Evolutionary conservation across 805 yeast species (phyloP).

Genomic region (Scheffersomyces spartinae): DNA sequence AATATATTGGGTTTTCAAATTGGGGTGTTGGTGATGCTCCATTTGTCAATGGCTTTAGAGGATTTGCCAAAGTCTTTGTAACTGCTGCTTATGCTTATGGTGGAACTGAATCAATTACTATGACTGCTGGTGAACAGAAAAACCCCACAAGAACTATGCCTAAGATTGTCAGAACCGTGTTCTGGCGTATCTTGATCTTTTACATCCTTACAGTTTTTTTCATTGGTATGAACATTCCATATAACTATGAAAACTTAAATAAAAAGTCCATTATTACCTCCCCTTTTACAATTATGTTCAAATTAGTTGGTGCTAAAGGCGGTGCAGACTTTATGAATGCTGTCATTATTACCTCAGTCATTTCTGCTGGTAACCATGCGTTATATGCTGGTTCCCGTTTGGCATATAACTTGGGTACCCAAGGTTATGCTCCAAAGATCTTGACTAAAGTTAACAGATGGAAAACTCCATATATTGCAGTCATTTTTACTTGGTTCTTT

Average conservation of each 20-base stretch:
- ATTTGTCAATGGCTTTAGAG: slow-evolving; percentile 38
- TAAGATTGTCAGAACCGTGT: slow-evolving; percentile 18
- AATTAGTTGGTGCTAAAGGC: slow-evolving; percentile 29
- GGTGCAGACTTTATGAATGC: slow-evolving; percentile 39
- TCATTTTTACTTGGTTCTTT: slow-evolving; percentile 36
- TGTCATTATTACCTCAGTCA: slow-evolving; percentile 41
- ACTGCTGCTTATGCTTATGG: slow-evolving; percentile 42
- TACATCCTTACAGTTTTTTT: slow-evolving; percentile 26
- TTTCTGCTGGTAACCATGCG: slow-evolving; percentile 46
- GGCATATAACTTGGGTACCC: slow-evolving; percentile 37
- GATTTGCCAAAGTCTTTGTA: slow-evolving; percentile 39
- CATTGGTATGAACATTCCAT: slow-evolving; percentile 31
- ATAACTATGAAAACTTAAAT: slow-evolving; percentile 21
- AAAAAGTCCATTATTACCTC: slow-evolving; percentile 19
- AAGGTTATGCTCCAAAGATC: slow-evolving; percentile 34
- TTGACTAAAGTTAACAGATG: slow-evolving; percentile 31
- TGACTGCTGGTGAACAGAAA: slow-evolving; percentile 23
- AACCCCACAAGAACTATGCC: slow-evolving; percentile 20
- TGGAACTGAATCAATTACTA: slow-evolving; percentile 31
- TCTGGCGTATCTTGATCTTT: slow-evolving; percentile 21
- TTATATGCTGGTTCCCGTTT: slow-evolving; percentile 40
- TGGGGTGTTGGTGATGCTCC: slow-evolving; percentile 42
- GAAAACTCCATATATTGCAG: slow-evolving; percentile 39
- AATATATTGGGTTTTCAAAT: slow-evolving; percentile 31
- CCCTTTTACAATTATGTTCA: slow-evolving; percentile 32